A percentile compares a stretch with the other conserved stretches of the same genome.
These are phyloP conservation scores for Phalaenopsis aphrodite DNA, from an alignment of 106 monocot genomes.

Conservation along the genomic window DNA sequence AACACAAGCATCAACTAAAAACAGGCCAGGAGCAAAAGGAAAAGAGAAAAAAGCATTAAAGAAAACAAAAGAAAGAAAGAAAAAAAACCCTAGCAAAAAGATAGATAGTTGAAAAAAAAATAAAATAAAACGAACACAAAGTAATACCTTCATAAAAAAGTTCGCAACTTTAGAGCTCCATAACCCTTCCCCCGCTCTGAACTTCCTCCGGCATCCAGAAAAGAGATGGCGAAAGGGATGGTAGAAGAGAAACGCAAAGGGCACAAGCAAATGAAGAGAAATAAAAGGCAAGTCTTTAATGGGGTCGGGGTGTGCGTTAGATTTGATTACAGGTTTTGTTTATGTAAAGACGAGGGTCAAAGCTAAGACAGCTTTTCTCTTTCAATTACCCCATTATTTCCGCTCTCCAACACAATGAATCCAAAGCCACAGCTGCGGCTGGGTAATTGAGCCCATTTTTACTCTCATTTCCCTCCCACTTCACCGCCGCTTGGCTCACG, in stretches of 20 bases:
- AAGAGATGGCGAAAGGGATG: background rate
- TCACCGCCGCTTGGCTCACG: background rate
- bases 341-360: background rate
- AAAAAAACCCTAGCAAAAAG: background rate
- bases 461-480: background rate
- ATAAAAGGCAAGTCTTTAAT: background rate
- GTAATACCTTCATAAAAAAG: constrained; percentile 2
- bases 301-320: background rate
- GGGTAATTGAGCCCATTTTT: background rate
- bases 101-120: background rate
- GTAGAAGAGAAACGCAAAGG: background rate
- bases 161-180: constrained; percentile 1
- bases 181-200: background rate
- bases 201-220: background rate
- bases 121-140: background rate
- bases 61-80: background rate
- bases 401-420: constrained; percentile 3
- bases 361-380: background rate
- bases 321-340: background rate
- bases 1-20: background rate
- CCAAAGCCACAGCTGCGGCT: background rate
- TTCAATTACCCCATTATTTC: constrained; percentile 5
- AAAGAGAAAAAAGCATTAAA: background rate
- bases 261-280: background rate
- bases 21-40: background rate